phyloP scores from a whole-genome alignment of 1,284 basidiomycete species.

The Ceratobasidium sp. region DNA sequence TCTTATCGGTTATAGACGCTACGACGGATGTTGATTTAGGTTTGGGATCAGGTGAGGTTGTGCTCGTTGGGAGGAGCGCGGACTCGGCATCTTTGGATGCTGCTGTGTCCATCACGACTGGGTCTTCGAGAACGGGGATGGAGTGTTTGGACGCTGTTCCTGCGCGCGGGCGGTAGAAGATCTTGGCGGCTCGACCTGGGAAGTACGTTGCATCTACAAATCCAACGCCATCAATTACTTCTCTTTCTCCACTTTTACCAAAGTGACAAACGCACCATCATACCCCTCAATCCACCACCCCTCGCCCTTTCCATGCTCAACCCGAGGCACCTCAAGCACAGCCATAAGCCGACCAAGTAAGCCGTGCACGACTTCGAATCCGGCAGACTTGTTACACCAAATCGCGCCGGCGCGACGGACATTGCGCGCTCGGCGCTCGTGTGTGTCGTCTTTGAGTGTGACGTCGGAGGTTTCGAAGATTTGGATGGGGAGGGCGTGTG shows the following conservation, averaged over 20 bases:
- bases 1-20: constrained; percentile 51
- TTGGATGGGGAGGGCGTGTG: constrained; percentile 91
- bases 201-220: constrained; percentile 88
- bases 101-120: constrained; percentile 33
- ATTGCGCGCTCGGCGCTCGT: constrained; percentile 90
- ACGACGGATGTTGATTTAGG: constrained; percentile 57
- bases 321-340: constrained; percentile 89
- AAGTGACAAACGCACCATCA: constrained; percentile 68
- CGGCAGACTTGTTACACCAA: constrained; percentile 96
- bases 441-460: constrained; percentile 83
- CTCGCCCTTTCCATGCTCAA: constrained; percentile 65
- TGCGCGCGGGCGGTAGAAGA: constrained; percentile 79
- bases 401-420: constrained; percentile 89
- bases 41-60: constrained; percentile 49
- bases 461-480: constrained; percentile 96
- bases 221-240: neutral
- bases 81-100: constrained; percentile 51
- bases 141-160: constrained; percentile 28
- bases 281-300: constrained; percentile 95
- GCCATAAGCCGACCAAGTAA: constrained; percentile 95
- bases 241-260: neutral
- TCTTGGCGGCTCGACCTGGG: constrained; percentile 91
- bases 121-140: constrained; percentile 30
- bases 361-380: constrained; percentile 97
- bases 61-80: constrained; percentile 50